Evolutionary conservation across 2,329 filamentous ascomycete species (phyloP), one percentile per base, ranked within the genome.

Genomic region (Leptographium flavum): DNA sequence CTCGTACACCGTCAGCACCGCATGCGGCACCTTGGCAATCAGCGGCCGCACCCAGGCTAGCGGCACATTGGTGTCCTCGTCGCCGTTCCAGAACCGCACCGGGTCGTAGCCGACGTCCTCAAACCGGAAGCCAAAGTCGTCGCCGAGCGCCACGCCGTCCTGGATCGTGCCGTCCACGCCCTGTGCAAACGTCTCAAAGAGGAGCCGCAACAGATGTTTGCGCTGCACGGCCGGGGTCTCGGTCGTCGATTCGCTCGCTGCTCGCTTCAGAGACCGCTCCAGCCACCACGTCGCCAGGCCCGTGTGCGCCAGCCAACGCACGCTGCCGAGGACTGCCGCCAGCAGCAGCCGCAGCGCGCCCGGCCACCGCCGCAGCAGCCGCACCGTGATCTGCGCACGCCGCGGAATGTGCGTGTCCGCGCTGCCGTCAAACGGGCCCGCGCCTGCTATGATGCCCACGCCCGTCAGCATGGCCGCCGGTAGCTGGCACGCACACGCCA

Each of bases 271-370:
- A 6, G 27, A 6, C 27, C 27, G 27, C 27, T 31, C 30, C 32
- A 69, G 51, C 1, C 62, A 62, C 9, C 65, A 61, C 0, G 53
- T 58, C 1, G 59, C 55, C 17, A 69, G 46, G 41, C 53, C 58
- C 3, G 49, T 42, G 13, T 39, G 45, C 14, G 61, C 56, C 9
- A 64, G 50, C 1, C 50, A 48, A n/a, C 52, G 45, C 11, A 60
- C 57, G 31, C 60, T 65, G 1, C 60, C 60, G 5, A 65, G 47
- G 15, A 59, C 9, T 4, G 7, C 30, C 7, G 7, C 30, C 30
- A 31, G 13, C 9, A 31, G 9, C 30, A 7, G 11, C 30, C 30
- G 30, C 30, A 31, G 9, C 30, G 4, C 30, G 4, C 4, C 4
- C 7, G 30, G 30, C 11, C 30, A 7, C 7, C 30, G 13, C 7